Base-by-base conservation (phyloP, 768 basidiomycete species). In the Leccinum ochraceum region DNA sequence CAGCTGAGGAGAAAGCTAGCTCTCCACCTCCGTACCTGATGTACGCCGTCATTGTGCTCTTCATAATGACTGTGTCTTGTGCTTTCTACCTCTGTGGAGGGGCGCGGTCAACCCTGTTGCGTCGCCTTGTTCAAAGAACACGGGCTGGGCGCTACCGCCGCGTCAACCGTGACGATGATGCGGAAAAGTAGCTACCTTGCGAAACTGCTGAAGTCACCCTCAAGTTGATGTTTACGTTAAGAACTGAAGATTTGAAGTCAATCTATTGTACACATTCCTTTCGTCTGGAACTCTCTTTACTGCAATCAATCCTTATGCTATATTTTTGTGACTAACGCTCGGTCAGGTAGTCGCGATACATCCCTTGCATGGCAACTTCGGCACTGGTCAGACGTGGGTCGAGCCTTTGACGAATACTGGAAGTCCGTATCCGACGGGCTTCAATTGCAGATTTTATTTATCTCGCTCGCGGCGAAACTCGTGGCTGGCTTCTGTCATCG, bases 1-100 rank as follows among this genome's bases (percentile, higher is more conserved):
- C 51, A 36, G 17, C 16, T 51, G 67, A 61, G 44, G 61, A 57
- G 52, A 39, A 39, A 13, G n/a, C 28, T 6, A 42, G 8, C 17
- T 37, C 60, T 11, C 57, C 61, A 22, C 56, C 51, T 10, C 50
- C 62, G 56, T 67, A 63, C 54, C 14, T 63, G 62, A 51, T n/a
- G 56, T 73, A 69, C 58, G 65, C 60, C 16, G 64, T 57, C 52
- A 60, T 70, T 22, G 63, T 74, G 17, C 54, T 76, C 32, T 59
- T 85, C 34, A 69, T 84, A 59, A 60, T 89, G 53, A 79, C 76
- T 2, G 72, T 81, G 26, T 72, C 80, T 20, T 77, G 76, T 16
- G 79, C 69, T 14, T 67, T 80, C 16, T 81, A 86, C 62, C 63
- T 79, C 50, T 74, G 83, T 11, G 86, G 86, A 28, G 85, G 84